phyloP scores from a whole-genome alignment of 805 yeast genomes.

The Nakazawaea molendinolei region DNA sequence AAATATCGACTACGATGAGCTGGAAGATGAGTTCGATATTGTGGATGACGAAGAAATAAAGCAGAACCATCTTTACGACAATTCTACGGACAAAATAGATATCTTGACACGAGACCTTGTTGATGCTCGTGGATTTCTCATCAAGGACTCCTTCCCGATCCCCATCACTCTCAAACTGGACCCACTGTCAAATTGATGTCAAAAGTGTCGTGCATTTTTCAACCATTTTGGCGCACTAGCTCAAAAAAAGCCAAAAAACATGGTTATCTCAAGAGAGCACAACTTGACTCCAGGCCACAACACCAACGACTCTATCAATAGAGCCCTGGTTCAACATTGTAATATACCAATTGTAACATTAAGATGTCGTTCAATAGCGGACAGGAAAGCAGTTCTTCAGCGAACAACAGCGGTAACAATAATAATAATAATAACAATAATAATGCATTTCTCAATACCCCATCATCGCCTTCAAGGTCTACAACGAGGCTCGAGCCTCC shows the following conservation, averaged over 20 bases:
- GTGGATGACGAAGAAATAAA: conserved; percentile 61
- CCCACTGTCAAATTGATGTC: no score
- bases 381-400: neutral
- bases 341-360: neutral
- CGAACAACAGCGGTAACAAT: neutral
- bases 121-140: conserved; percentile 70
- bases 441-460: conserved; percentile 6
- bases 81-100: conserved; percentile 58
- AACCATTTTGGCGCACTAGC: no score
- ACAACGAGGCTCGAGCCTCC: conserved; percentile 10
- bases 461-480: conserved; percentile 11
- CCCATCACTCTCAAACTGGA: no score
- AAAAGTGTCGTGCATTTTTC: no score
- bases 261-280: neutral
- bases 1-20: conserved; percentile 79
- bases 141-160: conserved; percentile 51
- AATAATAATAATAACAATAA: conserved; percentile 1
- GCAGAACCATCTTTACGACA: conserved; percentile 54
- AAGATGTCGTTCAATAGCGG: conserved; percentile 1
- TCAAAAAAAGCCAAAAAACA: conserved; percentile 1
- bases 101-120: conserved; percentile 53
- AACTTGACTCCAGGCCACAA: no score
- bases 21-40: conserved; percentile 88
- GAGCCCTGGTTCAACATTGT: neutral
- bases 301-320: no score